Evolutionary conservation across 202 grass and related monocot genomes (phyloP).

Genomic region (Setaria viridis): DNA sequence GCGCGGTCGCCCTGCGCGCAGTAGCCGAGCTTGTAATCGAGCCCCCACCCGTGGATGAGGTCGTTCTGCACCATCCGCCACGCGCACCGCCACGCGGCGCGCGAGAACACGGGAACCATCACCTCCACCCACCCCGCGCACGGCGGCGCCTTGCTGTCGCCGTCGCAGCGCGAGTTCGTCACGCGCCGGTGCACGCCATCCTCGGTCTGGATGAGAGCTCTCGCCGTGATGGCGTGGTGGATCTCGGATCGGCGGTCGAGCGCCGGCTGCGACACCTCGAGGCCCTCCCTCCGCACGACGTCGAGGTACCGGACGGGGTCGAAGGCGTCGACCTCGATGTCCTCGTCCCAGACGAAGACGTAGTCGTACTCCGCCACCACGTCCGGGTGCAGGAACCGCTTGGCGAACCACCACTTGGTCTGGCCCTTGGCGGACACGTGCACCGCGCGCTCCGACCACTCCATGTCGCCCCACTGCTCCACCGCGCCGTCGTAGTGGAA

Average conservation of each 20-base stretch:
- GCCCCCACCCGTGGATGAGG: no score
- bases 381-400: slow-evolving; percentile 72
- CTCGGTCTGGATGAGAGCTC: neutral
- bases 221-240: slow-evolving; percentile 64
- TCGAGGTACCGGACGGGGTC: slow-evolving; percentile 7
- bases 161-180: slow-evolving; percentile 19
- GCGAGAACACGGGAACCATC: slow-evolving; percentile 74
- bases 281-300: neutral
- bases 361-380: slow-evolving; percentile 66
- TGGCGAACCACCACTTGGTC: slow-evolving; percentile 83
- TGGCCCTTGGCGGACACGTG: slow-evolving; percentile 50
- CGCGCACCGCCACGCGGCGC: no score
- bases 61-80: no score
- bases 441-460: slow-evolving; percentile 44
- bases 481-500: slow-evolving; percentile 78
- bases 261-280: slow-evolving; percentile 72
- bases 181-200: slow-evolving; percentile 49
- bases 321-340: slow-evolving; percentile 59
- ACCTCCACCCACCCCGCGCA: slow-evolving; percentile 97
- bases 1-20: no score
- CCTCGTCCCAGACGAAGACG: slow-evolving; percentile 75
- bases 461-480: slow-evolving; percentile 59
- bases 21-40: no score
- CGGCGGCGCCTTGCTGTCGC: slow-evolving; percentile 46
- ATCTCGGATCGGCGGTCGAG: slow-evolving; percentile 56